Evolutionary conservation across 2,329 filamentous ascomycete genomes (phyloP).

Genomic region (Teratosphaeria viscida): DNA sequence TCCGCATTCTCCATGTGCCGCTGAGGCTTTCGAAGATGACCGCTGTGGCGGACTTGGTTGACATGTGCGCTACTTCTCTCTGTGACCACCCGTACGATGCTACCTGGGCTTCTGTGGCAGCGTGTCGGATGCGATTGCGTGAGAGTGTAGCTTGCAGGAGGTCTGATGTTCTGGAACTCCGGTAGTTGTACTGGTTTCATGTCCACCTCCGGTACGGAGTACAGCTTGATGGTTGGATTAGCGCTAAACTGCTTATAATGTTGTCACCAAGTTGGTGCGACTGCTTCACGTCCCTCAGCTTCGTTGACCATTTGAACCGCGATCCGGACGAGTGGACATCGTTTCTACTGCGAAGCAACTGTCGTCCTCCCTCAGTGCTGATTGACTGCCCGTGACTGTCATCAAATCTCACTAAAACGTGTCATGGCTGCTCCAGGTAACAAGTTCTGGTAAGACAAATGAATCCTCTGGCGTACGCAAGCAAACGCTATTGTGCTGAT

Average conservation of each 20-base stretch:
- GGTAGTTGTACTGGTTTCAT: too few species aligned
- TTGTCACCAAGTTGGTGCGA: background rate
- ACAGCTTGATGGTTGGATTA: background rate
- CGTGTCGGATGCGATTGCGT: background rate
- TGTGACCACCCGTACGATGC: too few species aligned
- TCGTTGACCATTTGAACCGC: background rate
- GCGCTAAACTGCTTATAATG: background rate
- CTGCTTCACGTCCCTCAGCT: background rate
- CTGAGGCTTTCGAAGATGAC: slow-evolving; percentile 23
- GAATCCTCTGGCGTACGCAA: background rate
- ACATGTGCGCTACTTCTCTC: slow-evolving; percentile 3
- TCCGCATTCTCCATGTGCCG: slow-evolving; percentile 25
- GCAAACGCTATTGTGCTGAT: background rate
- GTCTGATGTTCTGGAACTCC: too few species aligned
- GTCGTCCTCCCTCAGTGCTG: background rate
- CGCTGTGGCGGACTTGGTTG: slow-evolving; percentile 11
- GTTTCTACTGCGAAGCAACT: background rate
- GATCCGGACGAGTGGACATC: background rate
- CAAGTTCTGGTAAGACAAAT: slow-evolving; percentile 5
- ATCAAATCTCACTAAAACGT: background rate
- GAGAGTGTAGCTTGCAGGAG: too few species aligned
- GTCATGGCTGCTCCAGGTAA: slow-evolving; percentile 9
- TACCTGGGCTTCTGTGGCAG: background rate
- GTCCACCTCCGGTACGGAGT: background rate
- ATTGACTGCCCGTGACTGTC: background rate